phyloP scores from a whole-genome alignment of 164 flowering plant genomes.

The Nelumbo lutea region DNA sequence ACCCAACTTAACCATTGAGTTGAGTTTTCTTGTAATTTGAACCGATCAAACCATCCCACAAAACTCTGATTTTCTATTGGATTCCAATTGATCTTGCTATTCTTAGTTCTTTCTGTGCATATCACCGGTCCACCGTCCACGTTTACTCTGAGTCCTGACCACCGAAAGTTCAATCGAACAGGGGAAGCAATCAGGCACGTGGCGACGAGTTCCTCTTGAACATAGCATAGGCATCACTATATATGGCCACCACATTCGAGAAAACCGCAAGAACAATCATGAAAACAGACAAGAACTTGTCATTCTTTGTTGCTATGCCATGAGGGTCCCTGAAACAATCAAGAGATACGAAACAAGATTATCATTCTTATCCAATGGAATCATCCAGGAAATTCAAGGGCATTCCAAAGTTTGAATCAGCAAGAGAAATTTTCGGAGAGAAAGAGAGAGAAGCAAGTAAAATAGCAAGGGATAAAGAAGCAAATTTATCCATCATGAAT shows the following conservation, averaged over 20 bases:
- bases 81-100: neutral
- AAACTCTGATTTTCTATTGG: neutral
- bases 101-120: neutral
- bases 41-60: neutral
- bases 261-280: constrained; percentile 87
- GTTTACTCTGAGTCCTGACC: neutral
- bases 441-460: too few species aligned
- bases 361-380: too few species aligned
- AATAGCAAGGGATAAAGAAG: too few species aligned
- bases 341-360: neutral
- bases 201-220: constrained; percentile 52
- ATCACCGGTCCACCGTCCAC: neutral
- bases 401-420: neutral
- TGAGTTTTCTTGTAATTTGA: neutral
- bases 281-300: constrained; percentile 55
- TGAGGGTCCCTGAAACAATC: constrained; percentile 57
- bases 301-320: constrained; percentile 70
- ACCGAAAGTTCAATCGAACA: neutral
- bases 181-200: constrained; percentile 24
- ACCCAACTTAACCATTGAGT: neutral
- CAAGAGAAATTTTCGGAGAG: neutral
- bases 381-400: neutral
- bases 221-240: constrained; percentile 78
- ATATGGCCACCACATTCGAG: constrained; percentile 76
- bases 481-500: too few species aligned